Base-by-base conservation (phyloP, 768 basidiomycete genomes). In the Mycena crocata region DNA sequence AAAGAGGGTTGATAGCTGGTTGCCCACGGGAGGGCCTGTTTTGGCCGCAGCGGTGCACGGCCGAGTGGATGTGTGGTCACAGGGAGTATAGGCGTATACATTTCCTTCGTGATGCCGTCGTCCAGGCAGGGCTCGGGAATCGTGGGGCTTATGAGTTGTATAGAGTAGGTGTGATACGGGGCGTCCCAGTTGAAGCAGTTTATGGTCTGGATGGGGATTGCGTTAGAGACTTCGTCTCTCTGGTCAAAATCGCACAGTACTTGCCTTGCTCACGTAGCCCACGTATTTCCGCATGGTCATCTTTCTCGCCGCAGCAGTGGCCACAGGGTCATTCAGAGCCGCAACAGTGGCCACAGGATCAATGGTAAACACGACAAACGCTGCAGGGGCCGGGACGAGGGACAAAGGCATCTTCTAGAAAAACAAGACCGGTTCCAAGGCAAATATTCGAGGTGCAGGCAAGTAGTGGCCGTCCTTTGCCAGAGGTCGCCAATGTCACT, bases 241-340 rank as follows among this genome's bases (percentile, higher is more conserved):
- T n/a, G n/a, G n/a, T n/a, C n/a, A n/a, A n/a, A n/a, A n/a, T n/a
- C n/a, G n/a, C n/a, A n/a, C n/a, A n/a, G 6, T 32, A 54, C 64
- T 35, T 21, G 19, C 64, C 57, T 60, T 58, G 59, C 54, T 66
- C 65, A 66, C 65, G 45, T 66, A 66, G 37, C 58, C 65, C 15
- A 66, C 65, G 21, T 66, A 66, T 44, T 40, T 60, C 37, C 34
- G 52, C 26, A 39, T 34, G 23, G 32, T 7, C 44, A 66, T 40
- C 10, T 49, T 17, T 13, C 5, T 35, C 30, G 65, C 58, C 19
- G 65, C 65, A 5, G 58, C 65, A 14, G 54, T 55, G 30, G 58
- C 65, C n/a, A 66, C 23, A 1, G 65, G 65, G 58, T 66, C 65
- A 14, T 66, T 49, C 21, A 66, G 58, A 6, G 58, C 14, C 23